Evolutionary conservation across 257 asterid species (phyloP), one percentile per base, ranked within the genome.

Genomic region (Sherardia arvensis): DNA sequence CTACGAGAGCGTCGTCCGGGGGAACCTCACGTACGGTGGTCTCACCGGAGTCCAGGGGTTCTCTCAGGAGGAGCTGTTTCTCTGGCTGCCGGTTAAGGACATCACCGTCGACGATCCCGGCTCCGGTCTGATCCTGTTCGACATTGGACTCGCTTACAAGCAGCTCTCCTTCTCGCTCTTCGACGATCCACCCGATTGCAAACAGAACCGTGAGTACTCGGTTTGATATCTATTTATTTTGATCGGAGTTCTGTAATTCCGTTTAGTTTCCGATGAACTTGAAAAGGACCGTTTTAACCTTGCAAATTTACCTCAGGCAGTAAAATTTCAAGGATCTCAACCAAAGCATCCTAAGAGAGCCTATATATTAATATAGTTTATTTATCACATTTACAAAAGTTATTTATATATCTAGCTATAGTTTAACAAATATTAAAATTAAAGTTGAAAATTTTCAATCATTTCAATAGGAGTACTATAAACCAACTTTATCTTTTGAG

Each of bases 111-210:
- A 82, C 62, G 88, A 92, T 73, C 98, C 95, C 3, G 64, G 17
- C 21, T 86, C 95, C 7, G 98, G 98, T 17, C 71, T 92, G 4
- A 92, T 92, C 11, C 79, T 88, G 4, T 82, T 92, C 28, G 94
- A 92, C 56, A 92, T 92, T 61, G 97, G 98, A 0, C 30, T 92
- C 15, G 98, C 98, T 27, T 94, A 84, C 38, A 92, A 92, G 38
- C 95, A 92, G 55, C 86, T 92, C 7, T 92, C 98, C 7, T 77
- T 86, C 26, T 88, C 98, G 0, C 80, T 88, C 45, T 92, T 92
- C 68, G 98, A 92, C 78, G 95, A 88, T 76, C 98, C 98, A 0
- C 98, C 94, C 0, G 76, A 78, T 65, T 92, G 98, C 77, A 77
- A 65, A 66, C 11, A 80, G 15, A 53, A 69, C 65, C 69, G 95